These are phyloP conservation scores for Termitomyces sp. DNA, from an alignment of 768 basidiomycete genomes.

Conservation along the genomic window DNA sequence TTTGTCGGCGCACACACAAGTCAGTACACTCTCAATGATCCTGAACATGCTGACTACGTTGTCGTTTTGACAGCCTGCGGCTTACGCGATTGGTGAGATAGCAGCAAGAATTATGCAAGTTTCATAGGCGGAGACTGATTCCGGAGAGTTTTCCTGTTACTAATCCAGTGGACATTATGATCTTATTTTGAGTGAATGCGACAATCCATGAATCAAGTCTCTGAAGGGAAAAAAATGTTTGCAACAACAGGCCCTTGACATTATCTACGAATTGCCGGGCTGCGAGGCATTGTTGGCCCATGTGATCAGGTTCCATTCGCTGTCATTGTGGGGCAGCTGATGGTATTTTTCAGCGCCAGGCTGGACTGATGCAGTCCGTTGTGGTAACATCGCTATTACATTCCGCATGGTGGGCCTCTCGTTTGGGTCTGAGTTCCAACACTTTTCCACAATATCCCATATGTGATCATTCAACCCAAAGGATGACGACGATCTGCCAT, in stretches of 20 bases:
- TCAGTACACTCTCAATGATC: background rate
- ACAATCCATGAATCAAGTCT: too few species aligned
- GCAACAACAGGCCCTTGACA: background rate
- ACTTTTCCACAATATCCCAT: conserved; percentile 22
- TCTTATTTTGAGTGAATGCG: background rate
- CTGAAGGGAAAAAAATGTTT: background rate
- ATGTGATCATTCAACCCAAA: conserved; percentile 23
- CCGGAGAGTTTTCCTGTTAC: background rate
- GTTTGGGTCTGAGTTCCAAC: conserved; percentile 22
- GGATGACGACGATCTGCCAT: background rate
- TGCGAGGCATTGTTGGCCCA: background rate
- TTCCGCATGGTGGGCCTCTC: conserved; percentile 18
- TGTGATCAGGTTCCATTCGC: background rate
- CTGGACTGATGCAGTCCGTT: background rate
- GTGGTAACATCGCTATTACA: conserved; percentile 11
- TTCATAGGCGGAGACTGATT: background rate
- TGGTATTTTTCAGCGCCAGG: background rate
- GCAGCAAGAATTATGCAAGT: background rate
- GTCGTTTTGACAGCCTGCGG: background rate
- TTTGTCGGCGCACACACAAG: conserved; percentile 30
- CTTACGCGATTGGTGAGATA: conserved; percentile 1
- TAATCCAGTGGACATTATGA: background rate
- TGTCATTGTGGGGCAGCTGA: background rate
- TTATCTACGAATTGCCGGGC: background rate
- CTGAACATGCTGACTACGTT: background rate